Conservation (phyloP, 2,329 filamentous ascomycete genomes). For the Stachybotrys chlorohalonatus region DNA sequence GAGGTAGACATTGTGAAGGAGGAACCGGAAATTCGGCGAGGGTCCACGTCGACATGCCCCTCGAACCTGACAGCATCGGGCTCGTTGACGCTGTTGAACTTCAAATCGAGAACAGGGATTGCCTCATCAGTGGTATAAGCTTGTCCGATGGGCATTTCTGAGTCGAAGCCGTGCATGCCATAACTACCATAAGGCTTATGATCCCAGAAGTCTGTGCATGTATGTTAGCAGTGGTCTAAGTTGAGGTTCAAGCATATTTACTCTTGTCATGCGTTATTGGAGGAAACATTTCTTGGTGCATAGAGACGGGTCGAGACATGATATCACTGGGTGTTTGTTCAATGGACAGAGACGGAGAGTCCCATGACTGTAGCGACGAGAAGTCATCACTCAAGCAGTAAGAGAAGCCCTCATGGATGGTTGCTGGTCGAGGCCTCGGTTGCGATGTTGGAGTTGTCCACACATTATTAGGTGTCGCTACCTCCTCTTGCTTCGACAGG, state of each 20-base stretch:
- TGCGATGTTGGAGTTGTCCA: conserved; percentile 49
- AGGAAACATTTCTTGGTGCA: conserved; percentile 50
- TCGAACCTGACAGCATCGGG: conserved; percentile 41
- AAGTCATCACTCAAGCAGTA: conserved; percentile 48
- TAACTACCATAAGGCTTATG: conserved; percentile 48
- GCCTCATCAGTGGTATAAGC: conserved; percentile 55
- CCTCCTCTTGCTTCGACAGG: conserved; percentile 38
- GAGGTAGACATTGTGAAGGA: conserved; percentile 65
- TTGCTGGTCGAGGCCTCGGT: conserved; percentile 44
- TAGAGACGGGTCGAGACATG: conserved; percentile 44
- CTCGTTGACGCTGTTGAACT: conserved; percentile 41
- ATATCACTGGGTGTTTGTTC: conserved; percentile 41
- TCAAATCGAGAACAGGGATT: conserved; percentile 52
- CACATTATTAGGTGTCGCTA: conserved; percentile 34
- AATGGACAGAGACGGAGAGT: conserved; percentile 43
- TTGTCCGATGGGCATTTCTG: conserved; percentile 52
- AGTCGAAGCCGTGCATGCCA: conserved; percentile 45
- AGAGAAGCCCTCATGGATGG: conserved; percentile 53
- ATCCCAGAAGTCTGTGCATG: conserved; percentile 28
- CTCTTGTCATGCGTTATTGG: conserved; percentile 38
- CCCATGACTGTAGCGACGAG: conserved; percentile 45
- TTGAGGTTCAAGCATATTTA: conserved; percentile 23
- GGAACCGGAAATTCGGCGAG: conserved; percentile 60
- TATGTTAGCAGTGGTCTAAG: conserved; percentile 7
- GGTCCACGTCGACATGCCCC: conserved; percentile 32